These are phyloP conservation scores for Globisporangium solare DNA, from an alignment of 352 stramenopile species.

Conservation along the genomic window DNA sequence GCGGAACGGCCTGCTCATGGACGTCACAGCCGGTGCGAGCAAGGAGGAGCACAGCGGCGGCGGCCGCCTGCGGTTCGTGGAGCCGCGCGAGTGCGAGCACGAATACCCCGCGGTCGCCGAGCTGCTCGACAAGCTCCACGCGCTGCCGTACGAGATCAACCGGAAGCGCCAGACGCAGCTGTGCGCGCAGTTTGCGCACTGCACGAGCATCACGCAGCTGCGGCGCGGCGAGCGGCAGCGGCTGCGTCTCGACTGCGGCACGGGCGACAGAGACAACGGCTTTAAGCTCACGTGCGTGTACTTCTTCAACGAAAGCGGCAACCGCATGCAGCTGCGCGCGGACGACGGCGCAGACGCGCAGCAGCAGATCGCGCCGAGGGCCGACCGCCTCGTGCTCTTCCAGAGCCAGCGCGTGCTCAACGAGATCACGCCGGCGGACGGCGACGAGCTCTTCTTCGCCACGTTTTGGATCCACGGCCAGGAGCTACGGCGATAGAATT, in stretches of 20 bases:
- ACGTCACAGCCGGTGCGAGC: slow-evolving; percentile 17
- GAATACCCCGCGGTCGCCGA: slow-evolving; percentile 71
- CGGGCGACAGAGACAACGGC: slow-evolving; percentile 67
- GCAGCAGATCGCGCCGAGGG: slow-evolving; percentile 21
- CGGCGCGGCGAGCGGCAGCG: slow-evolving; percentile 36
- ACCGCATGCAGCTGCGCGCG: slow-evolving; percentile 30
- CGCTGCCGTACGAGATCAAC: slow-evolving; percentile 83
- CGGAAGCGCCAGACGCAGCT: slow-evolving; percentile 44
- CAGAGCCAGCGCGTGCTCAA: slow-evolving; percentile 66
- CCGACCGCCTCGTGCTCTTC: slow-evolving; percentile 68
- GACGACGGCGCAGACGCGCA: slow-evolving; percentile 25
- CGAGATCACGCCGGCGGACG: slow-evolving; percentile 41
- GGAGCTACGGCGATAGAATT: slow-evolving; percentile 19
- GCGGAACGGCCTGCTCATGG: slow-evolving; percentile 44
- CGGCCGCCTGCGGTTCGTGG: slow-evolving; percentile 59
- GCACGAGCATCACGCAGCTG: slow-evolving; percentile 49
- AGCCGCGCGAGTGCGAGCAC: slow-evolving; percentile 41
- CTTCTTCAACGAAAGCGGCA: slow-evolving; percentile 36
- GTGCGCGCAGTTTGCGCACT: slow-evolving; percentile 69
- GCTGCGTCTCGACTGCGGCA: slow-evolving; percentile 63
- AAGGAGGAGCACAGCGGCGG: not conserved
- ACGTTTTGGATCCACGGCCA: slow-evolving; percentile 86
- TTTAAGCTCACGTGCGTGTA: slow-evolving; percentile 79
- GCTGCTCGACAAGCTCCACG: slow-evolving; percentile 68
- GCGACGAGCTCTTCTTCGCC: slow-evolving; percentile 48